Percentiles rank a stretch among this genome's conserved stretches.
phyloP scores from a whole-genome alignment of 2,329 filamentous ascomycete genomes.

The Ascochyta clinopodiicola region DNA sequence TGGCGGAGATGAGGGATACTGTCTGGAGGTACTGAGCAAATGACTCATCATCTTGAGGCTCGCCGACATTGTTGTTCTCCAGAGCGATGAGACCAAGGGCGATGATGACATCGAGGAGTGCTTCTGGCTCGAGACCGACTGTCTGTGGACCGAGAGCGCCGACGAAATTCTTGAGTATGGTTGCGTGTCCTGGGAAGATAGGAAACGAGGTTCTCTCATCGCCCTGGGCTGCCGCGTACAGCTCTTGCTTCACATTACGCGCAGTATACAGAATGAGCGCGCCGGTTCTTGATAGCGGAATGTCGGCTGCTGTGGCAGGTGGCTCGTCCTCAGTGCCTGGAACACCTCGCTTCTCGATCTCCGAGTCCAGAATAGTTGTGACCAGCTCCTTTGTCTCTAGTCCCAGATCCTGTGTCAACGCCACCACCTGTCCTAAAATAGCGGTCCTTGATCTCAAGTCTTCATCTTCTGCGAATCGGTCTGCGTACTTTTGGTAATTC shows the following conservation, averaged over 20 bases:
- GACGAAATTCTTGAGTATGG: conserved; percentile 60
- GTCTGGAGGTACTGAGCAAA: conserved; percentile 62
- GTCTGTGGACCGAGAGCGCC: conserved; percentile 47
- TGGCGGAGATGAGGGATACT: conserved; percentile 56
- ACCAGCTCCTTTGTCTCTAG: conserved; percentile 58
- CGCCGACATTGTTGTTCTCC: conserved; percentile 53
- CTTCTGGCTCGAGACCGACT: conserved; percentile 53
- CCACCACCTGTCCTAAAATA: conserved; percentile 75
- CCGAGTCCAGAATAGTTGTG: conserved; percentile 50
- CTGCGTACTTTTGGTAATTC: conserved; percentile 65
- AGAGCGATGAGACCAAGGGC: conserved; percentile 59
- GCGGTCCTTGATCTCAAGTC: conserved; percentile 67
- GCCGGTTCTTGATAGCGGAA: conserved; percentile 63
- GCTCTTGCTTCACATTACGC: conserved; percentile 56
- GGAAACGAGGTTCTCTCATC: conserved; percentile 48
- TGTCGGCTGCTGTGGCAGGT: conserved; percentile 59
- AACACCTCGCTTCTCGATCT: conserved; percentile 49
- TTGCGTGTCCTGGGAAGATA: conserved; percentile 62
- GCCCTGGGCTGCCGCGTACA: conserved; percentile 54
- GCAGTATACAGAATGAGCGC: conserved; percentile 62
- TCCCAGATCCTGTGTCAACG: conserved; percentile 66
- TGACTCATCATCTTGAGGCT: conserved; percentile 57
- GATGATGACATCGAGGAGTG: conserved; percentile 62
- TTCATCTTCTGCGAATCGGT: conserved; percentile 69
- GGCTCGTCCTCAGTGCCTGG: conserved; percentile 62